Conservation (phyloP, 2,329 filamentous ascomycete genomes). For the Pestalotiopsis sp. region DNA sequence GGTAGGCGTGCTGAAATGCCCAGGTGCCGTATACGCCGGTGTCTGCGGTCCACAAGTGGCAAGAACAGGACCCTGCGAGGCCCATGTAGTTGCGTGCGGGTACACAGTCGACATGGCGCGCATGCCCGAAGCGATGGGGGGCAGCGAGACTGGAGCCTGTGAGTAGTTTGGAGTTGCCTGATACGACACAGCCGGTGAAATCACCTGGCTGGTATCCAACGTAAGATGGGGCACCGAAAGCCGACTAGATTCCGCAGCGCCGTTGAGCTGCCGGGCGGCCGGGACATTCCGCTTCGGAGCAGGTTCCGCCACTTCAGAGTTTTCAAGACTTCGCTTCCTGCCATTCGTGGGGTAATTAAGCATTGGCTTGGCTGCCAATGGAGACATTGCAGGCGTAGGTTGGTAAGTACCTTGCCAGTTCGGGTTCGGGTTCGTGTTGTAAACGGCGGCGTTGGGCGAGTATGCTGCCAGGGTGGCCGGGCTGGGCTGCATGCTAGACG, state of each 20-base stretch:
- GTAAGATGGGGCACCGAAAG: constrained; percentile 74
- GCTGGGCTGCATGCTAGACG: constrained; percentile 33
- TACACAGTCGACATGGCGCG: constrained; percentile 81
- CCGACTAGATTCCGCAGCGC: constrained; percentile 40
- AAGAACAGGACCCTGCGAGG: constrained; percentile 35
- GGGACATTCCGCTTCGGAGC: constrained; percentile 52
- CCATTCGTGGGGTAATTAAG: constrained; percentile 36
- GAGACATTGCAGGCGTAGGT: constrained; percentile 44
- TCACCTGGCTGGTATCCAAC: constrained; percentile 52
- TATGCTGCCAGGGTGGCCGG: constrained; percentile 39
- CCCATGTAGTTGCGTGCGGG: constrained; percentile 48
- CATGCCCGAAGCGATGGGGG: constrained; percentile 60
- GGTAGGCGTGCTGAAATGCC: constrained; percentile 50
- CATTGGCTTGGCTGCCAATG: constrained; percentile 49
- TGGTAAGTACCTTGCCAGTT: constrained; percentile 41
- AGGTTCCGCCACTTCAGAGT: constrained; percentile 50
- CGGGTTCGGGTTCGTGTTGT: constrained; percentile 26
- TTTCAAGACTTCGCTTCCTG: constrained; percentile 55
- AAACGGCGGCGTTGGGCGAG: constrained; percentile 40
- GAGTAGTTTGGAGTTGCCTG: constrained; percentile 41
- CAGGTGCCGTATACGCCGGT: constrained; percentile 28
- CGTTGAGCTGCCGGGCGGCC: constrained; percentile 22
- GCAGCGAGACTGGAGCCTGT: constrained; percentile 57
- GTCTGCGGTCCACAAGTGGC: constrained; percentile 34
- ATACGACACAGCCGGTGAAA: constrained; percentile 27